Evolutionary conservation across 1,284 basidiomycete genomes (phyloP).

Genomic region (Pholiota adiposa): DNA sequence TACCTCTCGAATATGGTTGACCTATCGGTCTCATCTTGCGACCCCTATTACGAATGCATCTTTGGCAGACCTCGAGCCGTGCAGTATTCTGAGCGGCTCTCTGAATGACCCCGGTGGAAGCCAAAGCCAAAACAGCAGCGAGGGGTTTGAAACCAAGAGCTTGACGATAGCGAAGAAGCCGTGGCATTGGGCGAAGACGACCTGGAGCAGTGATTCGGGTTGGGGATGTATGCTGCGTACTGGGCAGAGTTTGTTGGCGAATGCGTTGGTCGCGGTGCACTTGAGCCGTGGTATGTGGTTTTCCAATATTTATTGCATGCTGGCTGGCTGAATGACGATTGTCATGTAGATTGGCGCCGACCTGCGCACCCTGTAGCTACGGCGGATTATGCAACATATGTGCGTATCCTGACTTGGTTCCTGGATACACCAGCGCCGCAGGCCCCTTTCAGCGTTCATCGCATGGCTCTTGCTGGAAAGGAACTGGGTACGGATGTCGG

Average conservation of each 20-base stretch:
- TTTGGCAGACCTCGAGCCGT: conserved; percentile 49
- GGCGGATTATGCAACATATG: conserved; percentile 76
- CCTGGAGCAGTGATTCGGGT: conserved; percentile 91
- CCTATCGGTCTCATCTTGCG: conserved; percentile 89
- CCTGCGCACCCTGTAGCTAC: conserved; percentile 65
- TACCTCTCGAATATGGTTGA: conserved; percentile 86
- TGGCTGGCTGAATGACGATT: not conserved
- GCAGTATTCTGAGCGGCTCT: not conserved
- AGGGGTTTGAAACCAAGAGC: not conserved
- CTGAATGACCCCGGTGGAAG: not conserved
- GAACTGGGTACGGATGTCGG: conserved; percentile 95
- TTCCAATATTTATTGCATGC: conserved; percentile 7
- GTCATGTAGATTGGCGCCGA: conserved; percentile 75
- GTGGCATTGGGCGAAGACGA: conserved; percentile 62
- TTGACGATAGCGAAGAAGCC: conserved; percentile 25
- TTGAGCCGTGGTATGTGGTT: conserved; percentile 78
- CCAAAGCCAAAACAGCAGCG: not conserved
- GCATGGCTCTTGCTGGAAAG: conserved; percentile 94
- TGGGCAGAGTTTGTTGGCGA: conserved; percentile 91
- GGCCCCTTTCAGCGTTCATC: conserved; percentile 95
- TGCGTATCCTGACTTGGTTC: conserved; percentile 92
- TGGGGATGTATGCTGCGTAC: conserved; percentile 99
- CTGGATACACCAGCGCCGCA: conserved; percentile 87
- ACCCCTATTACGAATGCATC: conserved; percentile 74
- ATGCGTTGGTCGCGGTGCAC: conserved; percentile 83